Conservation (phyloP, 177 flowering plant species). For the Vitis hybrid region DNA sequence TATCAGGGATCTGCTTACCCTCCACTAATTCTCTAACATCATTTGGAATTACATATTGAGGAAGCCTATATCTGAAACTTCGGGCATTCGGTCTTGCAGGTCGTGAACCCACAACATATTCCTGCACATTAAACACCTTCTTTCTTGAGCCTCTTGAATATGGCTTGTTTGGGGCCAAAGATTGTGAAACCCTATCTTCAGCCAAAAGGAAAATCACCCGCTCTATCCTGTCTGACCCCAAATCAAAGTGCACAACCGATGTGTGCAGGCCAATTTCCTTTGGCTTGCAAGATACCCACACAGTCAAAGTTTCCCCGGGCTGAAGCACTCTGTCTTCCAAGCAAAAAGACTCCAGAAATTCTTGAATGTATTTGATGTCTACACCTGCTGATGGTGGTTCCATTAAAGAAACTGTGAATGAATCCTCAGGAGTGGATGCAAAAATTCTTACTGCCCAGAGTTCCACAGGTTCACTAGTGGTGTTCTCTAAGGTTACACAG, state of each 20-base stretch:
- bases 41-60: conserved; percentile 52
- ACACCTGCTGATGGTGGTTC: conserved; percentile 65
- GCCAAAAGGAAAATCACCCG: conserved; percentile 73
- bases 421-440: conserved; percentile 65
- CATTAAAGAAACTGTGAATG: conserved; percentile 70
- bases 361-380: conserved; percentile 31
- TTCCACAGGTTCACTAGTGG: conserved; percentile 62
- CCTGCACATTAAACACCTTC: conserved; percentile 31
- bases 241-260: conserved; percentile 65
- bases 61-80: conserved; percentile 38
- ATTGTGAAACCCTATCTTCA: conserved; percentile 71
- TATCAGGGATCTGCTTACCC: conserved; percentile 59
- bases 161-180: conserved; percentile 59
- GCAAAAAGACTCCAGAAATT: conserved; percentile 48
- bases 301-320: conserved; percentile 49
- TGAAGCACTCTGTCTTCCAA: conserved; percentile 76
- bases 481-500: conserved; percentile 61
- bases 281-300: conserved; percentile 94
- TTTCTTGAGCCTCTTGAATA: conserved; percentile 46
- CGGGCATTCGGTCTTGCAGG: conserved; percentile 33
- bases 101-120: conserved; percentile 48
- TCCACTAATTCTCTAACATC: conserved; percentile 51
- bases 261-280: conserved; percentile 74
- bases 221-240: conserved; percentile 63
- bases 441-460: conserved; percentile 66